phyloP scores from a whole-genome alignment of 2,329 filamentous ascomycete species.

The Ascochyta lentis region DNA sequence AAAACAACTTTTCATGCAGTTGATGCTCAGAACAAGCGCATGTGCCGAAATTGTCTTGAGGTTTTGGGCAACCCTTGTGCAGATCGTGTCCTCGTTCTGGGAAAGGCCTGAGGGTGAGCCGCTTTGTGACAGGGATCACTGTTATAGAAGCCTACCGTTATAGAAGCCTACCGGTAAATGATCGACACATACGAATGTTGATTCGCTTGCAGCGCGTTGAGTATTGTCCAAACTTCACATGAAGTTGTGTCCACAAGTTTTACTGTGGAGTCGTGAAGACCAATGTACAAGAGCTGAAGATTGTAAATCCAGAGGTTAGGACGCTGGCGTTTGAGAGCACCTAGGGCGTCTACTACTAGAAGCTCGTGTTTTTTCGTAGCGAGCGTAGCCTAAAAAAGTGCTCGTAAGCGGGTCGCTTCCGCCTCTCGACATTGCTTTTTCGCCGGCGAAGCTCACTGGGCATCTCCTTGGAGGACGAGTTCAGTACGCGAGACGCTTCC shows the following conservation, averaged over 20 bases:
- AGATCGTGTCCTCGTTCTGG: slow-evolving; percentile 5
- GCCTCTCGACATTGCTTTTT: slow-evolving; percentile 4
- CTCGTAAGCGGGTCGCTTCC: neutral
- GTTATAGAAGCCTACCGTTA: neutral
- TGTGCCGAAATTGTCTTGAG: neutral
- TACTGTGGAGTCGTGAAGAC: neutral
- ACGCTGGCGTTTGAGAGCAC: neutral
- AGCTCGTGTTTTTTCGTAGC: neutral
- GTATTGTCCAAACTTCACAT: neutral
- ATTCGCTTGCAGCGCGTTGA: neutral
- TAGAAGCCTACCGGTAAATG: neutral
- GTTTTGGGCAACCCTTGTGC: slow-evolving; percentile 1
- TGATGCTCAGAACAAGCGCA: neutral
- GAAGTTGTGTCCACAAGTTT: neutral
- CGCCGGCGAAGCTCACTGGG: neutral
- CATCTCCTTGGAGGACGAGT: neutral
- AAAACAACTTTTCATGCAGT: neutral
- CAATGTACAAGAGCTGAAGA: neutral
- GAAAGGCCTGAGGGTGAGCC: neutral
- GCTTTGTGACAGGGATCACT: neutral
- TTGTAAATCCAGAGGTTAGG: neutral
- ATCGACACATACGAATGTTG: neutral
- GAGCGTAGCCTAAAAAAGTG: neutral
- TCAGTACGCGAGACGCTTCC: neutral
- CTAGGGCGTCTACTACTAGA: neutral